Conservation (phyloP, 495 filamentous ascomycete species). For the Trichodelitschia bisporula region DNA sequence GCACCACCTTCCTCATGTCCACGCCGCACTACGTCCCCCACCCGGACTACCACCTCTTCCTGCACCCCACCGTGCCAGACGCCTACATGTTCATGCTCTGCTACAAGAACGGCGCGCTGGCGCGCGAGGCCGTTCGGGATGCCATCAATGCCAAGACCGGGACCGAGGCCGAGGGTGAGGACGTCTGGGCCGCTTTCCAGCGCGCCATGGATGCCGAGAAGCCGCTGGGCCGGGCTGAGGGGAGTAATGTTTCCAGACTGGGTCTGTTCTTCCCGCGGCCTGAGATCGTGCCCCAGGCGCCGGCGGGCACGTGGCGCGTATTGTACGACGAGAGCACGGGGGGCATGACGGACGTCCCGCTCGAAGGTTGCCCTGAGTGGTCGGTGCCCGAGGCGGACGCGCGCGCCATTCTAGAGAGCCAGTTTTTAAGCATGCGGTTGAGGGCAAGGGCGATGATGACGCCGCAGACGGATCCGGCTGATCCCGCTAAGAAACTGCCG, state of each 20-base stretch:
- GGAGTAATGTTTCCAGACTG: constrained; percentile 41
- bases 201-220: constrained; percentile 32
- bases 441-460: constrained; percentile 49
- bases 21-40: constrained; percentile 76
- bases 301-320: constrained; percentile 64
- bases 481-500: constrained; percentile 25
- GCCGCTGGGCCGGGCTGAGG: constrained; percentile 32
- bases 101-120: constrained; percentile 93
- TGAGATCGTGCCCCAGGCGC: constrained; percentile 84
- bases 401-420: constrained; percentile 76
- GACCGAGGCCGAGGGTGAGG: constrained; percentile 22
- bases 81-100: constrained; percentile 88
- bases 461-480: constrained; percentile 18
- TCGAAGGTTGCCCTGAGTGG: constrained; percentile 20
- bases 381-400: constrained; percentile 38
- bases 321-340: constrained; percentile 25
- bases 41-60: constrained; percentile 32
- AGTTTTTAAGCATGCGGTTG: constrained; percentile 71
- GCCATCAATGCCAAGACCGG: constrained; percentile 24
- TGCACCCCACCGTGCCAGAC: constrained; percentile 19
- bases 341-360: background rate
- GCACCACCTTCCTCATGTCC: constrained; percentile 90
- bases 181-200: constrained; percentile 79
- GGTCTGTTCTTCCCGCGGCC: constrained; percentile 85
- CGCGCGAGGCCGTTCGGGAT: constrained; percentile 72